Base-by-base conservation (phyloP, 2,329 filamentous ascomycete genomes). In the Aureobasidium mangrovei region DNA sequence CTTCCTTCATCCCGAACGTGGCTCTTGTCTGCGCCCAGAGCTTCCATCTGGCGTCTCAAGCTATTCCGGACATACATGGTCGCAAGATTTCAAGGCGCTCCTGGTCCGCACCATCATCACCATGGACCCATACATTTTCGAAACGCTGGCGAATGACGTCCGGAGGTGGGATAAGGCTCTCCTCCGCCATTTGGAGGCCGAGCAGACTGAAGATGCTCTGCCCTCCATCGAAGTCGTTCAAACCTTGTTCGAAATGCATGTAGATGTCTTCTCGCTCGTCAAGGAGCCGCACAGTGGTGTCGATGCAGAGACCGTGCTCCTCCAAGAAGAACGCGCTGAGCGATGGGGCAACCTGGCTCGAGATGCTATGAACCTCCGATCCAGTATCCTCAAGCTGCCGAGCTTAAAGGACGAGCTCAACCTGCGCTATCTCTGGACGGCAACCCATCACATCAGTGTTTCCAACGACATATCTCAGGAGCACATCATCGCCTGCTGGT, bases 381-480 rank as follows among this genome's bases (percentile, higher is more conserved):
- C 55, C 29, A 43, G 53, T 8, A 56, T 56, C 58, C 63, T 72
- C 38, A 70, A 73, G 51, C 57, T 70, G 26, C 63, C 69, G 32
- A 57, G 66, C 39, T 60, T 61, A 27, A 62, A 62, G 24, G 59
- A 65, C 10, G 58, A 64, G 28, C 68, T 85, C 18, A 71, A 71
- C 35, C 64, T 85, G 32, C 77, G 84, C 39, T 83, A 85, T 64
- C 65, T 86, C 8, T 87, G 84, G 84, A 75, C 83, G 26, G 82
- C 79, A 7, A 79, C 80, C 4, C 81, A 83, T 57, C 77, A 81
- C 57, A 72, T 82, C 47, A 83, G 75, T 46, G 74, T 82, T 59
- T 73, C 73, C 8, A 76, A 79, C 32, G 74, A 79, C 41, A 70
- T 78, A 3, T 67, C 74, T 12, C 79, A 82, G 49, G 78, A 83